A percentile compares a stretch with the other conserved stretches of the same genome.
Evolutionary conservation across 345 rosid species (phyloP).

Genomic region (Aquilaria malaccensis): DNA sequence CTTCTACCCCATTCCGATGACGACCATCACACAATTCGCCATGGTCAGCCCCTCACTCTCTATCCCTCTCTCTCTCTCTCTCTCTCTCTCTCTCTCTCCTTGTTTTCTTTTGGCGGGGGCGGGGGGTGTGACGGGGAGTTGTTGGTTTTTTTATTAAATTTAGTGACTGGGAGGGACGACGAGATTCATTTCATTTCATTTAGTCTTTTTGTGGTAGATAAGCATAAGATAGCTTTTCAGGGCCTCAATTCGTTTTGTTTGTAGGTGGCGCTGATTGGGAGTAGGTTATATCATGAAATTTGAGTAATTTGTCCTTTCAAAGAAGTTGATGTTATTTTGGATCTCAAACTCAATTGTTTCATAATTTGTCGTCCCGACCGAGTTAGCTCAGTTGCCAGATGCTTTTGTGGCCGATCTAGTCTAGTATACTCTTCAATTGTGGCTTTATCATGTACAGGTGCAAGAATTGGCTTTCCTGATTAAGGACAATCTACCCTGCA

Average conservation of each 20-base stretch:
- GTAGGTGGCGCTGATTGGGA: background rate
- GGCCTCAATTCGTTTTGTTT: background rate
- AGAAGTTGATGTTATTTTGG: background rate
- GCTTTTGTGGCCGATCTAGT: no score
- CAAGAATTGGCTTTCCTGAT: slow-evolving; percentile 64
- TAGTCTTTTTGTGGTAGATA: no score
- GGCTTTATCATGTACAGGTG: slow-evolving; percentile 24
- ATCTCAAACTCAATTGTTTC: background rate
- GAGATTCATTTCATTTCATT: background rate
- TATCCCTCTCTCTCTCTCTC: background rate
- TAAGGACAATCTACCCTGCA: slow-evolving; percentile 54
- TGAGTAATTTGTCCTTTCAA: background rate
- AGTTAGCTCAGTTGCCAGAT: background rate
- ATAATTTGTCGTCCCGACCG: background rate
- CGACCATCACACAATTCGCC: slow-evolving; percentile 16
- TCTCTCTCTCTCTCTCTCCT: no score
- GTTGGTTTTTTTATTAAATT: background rate
- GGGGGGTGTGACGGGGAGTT: background rate
- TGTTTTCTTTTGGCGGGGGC: background rate
- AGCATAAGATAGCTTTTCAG: background rate
- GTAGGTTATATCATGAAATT: background rate
- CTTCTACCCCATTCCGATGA: background rate
- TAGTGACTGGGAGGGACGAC: background rate
- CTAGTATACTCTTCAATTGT: no score
- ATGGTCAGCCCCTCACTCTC: slow-evolving; percentile 6